A percentile compares a stretch with the other conserved stretches of the same genome.
Evolutionary conservation across 2,329 filamentous ascomycete genomes (phyloP).

Genomic region (Ascochyta pisi): DNA sequence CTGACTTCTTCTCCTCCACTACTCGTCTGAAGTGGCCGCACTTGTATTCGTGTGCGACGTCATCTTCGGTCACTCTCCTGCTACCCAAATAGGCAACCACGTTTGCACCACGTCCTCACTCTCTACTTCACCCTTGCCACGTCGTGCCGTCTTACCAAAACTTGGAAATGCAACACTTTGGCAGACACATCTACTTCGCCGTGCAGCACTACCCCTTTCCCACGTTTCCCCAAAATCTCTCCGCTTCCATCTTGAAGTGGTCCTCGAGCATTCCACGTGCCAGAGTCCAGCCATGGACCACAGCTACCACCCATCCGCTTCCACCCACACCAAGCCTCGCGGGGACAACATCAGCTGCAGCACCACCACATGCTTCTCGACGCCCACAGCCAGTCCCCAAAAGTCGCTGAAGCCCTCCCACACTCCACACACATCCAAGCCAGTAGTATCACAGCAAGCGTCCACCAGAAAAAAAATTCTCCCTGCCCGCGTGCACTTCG

Average conservation of each 20-base stretch:
- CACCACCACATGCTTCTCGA: not conserved
- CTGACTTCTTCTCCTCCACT: conserved; percentile 5
- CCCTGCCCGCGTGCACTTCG: conserved; percentile 9
- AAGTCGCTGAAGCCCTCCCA: conserved; percentile 7
- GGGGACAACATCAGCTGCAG: not conserved
- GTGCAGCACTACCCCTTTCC: conserved; percentile 20
- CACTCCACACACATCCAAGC: not conserved
- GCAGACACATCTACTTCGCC: conserved; percentile 7
- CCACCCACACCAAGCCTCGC: conserved; percentile 1
- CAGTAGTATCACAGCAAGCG: not conserved
- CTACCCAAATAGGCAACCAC: conserved; percentile 37
- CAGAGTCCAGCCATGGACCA: conserved; percentile 12
- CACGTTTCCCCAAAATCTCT: conserved; percentile 21
- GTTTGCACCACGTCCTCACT: conserved; percentile 11
- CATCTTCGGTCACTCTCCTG: conserved; percentile 38
- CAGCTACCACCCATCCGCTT: not conserved
- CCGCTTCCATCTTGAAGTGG: conserved; percentile 13
- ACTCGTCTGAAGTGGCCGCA: conserved; percentile 15
- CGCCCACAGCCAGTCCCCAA: not conserved
- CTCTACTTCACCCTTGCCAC: conserved; percentile 1
- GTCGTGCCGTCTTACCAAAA: not conserved
- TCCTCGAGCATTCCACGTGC: conserved; percentile 6
- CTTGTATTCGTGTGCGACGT: conserved; percentile 29
- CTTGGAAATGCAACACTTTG: conserved; percentile 7
- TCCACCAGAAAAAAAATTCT: not conserved